Percentiles rank a stretch among this genome's conserved stretches.
These are phyloP conservation scores for Asparagopsis taxiformis DNA, from an alignment of 31 red algal species.

Conservation along the genomic window DNA sequence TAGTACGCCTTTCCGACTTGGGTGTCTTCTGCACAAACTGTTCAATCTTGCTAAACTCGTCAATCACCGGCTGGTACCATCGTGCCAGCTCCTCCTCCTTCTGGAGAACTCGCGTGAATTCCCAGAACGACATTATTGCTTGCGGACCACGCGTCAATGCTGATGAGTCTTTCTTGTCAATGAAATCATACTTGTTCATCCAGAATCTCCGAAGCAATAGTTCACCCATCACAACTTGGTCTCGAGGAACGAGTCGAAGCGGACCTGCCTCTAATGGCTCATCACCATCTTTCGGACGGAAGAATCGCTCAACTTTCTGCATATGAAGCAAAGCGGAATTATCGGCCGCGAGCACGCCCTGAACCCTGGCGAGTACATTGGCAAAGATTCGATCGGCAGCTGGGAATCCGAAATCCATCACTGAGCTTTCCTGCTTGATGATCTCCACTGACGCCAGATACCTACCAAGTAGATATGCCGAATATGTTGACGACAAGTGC, in stretches of 20 bases:
- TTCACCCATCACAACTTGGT: constrained; percentile 50
- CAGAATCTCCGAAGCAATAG: constrained; percentile 47
- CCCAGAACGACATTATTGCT: constrained; percentile 40
- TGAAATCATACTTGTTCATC: constrained; percentile 42
- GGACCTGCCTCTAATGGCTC: constrained; percentile 22
- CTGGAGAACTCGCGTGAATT: constrained; percentile 42
- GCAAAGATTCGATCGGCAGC: constrained; percentile 56
- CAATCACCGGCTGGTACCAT: constrained; percentile 47
- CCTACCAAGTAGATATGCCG: constrained; percentile 56
- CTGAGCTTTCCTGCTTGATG: constrained; percentile 41
- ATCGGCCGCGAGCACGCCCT: constrained; percentile 39
- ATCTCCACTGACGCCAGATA: constrained; percentile 58
- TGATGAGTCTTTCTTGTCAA: neutral
- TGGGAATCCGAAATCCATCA: constrained; percentile 64
- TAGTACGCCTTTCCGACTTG: neutral
- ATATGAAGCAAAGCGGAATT: constrained; percentile 33
- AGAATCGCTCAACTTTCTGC: constrained; percentile 48
- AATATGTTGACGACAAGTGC: constrained; percentile 26
- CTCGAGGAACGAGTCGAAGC: constrained; percentile 30
- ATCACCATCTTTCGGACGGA: constrained; percentile 23
- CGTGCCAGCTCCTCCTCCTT: constrained; percentile 18
- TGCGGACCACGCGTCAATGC: constrained; percentile 9
- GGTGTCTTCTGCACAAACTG: constrained; percentile 14
- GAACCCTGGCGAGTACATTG: constrained; percentile 65
- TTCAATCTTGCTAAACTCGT: constrained; percentile 45